Evolutionary conservation across 179 eudicot species (phyloP), one percentile per base, ranked within the genome.

Genomic region (Beta macrorhiza): DNA sequence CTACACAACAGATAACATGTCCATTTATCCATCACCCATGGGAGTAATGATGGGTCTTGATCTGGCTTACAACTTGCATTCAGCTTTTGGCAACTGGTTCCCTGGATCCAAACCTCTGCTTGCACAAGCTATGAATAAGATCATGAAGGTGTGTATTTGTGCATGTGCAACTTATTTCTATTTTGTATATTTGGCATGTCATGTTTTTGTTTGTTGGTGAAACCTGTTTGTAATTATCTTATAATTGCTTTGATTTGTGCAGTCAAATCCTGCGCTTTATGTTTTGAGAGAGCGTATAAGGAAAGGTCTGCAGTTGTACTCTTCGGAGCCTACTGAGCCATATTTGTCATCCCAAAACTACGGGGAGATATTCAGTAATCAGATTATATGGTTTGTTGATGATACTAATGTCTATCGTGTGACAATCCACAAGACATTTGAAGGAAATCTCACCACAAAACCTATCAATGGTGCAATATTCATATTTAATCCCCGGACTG

Each of bases 1-100:
- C 83, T 97, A 97, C 86, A 97, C 99, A 29, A 97, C 99, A n/a
- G 99, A 97, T 83, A 97, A 97, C 85, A 97, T 97, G 99, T 97
- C 99, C 44, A 97, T 97, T 73, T 97, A 97, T 87, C 99, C 99
- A 37, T 97, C 99, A 0, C 99, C 99, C 32, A 97, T 98, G 74
- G 99, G 99, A 51, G 98, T 96, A 15, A 93, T 97, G 99, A 97
- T 97, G 83, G 99, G 97, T 57, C 79, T 97, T 82, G 99, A 97
- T 86, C 87, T 97, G 80, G 99, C 99, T 63, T 97, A 97, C 84
- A 97, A 97, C 86, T 87, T 97, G 93, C 99, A 97, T 91, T 94
- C 99, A 80, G 97, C 99, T 55, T 97, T 97, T 80, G 99, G 99
- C 68, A 97, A 97, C 88, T 94, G 99, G 99, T 97, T 97, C 84